Evolutionary conservation across 176 grass and related monocot genomes (phyloP).

Genomic region (Rhynchospora pubera): DNA sequence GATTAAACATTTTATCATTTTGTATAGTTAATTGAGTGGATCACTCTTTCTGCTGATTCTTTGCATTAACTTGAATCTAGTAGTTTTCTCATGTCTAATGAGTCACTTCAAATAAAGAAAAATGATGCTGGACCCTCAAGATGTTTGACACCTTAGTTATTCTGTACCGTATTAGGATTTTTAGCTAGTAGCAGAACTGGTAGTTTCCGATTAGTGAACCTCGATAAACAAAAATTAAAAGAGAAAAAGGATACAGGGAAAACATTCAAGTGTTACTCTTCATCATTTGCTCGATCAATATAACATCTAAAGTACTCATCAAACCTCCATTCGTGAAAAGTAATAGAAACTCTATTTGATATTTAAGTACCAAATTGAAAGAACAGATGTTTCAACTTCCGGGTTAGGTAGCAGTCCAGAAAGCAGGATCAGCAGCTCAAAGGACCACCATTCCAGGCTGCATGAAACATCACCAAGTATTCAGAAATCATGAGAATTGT

Average conservation of each 20-base stretch:
- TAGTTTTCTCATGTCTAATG: background rate
- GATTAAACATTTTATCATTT: background rate
- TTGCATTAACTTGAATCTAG: background rate
- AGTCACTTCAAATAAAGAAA: background rate
- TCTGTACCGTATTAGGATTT: background rate
- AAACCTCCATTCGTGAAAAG: background rate
- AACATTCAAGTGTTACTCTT: background rate
- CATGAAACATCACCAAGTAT: conserved; percentile 16
- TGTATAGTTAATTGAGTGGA: background rate
- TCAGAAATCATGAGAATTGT: background rate
- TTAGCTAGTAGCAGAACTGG: background rate
- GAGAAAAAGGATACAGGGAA: background rate
- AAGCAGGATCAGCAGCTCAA: conserved; percentile 78
- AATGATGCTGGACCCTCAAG: background rate
- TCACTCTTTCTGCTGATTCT: background rate
- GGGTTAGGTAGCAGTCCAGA: conserved; percentile 74
- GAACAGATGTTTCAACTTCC: conserved; percentile 75
- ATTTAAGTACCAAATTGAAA: conserved; percentile 63
- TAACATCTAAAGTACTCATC: background rate
- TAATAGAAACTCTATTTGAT: background rate
- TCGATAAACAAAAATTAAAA: background rate
- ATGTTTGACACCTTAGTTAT: background rate
- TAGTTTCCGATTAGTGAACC: background rate
- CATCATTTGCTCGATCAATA: background rate
- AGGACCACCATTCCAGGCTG: conserved; percentile 97